A percentile compares a stretch with the other conserved stretches of the same genome.
These are phyloP conservation scores for Nannizziopsis arthrosporioides DNA, from an alignment of 2,329 filamentous ascomycete species.

Conservation along the genomic window DNA sequence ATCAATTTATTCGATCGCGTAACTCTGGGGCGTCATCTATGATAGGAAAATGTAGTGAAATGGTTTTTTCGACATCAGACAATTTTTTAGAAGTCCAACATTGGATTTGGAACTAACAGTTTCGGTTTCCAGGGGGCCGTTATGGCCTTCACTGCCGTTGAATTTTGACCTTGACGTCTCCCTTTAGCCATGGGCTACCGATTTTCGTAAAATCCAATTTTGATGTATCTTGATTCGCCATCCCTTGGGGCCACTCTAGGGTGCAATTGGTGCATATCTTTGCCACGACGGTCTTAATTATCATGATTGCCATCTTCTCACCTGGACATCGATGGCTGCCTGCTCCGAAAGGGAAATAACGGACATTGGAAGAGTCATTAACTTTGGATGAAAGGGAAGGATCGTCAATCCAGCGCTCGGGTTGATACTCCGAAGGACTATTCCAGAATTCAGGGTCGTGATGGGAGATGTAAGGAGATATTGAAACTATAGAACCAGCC, in stretches of 20 bases:
- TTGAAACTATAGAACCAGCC: slow-evolving; percentile 12
- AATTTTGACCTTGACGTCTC: slow-evolving; percentile 12
- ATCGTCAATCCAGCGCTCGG: slow-evolving; percentile 13
- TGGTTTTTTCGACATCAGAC: not conserved
- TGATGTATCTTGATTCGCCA: slow-evolving; percentile 9
- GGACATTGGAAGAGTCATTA: slow-evolving; percentile 8
- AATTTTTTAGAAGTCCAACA: too few species aligned
- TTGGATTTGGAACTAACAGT: too few species aligned
- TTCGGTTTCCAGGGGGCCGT: not conserved
- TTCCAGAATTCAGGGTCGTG: slow-evolving; percentile 13
- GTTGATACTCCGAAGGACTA: slow-evolving; percentile 10
- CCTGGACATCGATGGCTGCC: slow-evolving; percentile 14
- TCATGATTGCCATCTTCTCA: slow-evolving; percentile 14
- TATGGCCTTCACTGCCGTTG: not conserved
- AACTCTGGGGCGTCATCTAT: too few species aligned
- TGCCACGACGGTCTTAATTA: slow-evolving; percentile 10
- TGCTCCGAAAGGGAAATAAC: slow-evolving; percentile 14
- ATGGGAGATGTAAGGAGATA: slow-evolving; percentile 14
- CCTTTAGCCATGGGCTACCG: slow-evolving; percentile 14
- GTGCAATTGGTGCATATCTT: slow-evolving; percentile 11
- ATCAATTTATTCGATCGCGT: too few species aligned
- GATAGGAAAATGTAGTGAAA: too few species aligned
- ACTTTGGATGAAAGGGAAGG: slow-evolving; percentile 9
- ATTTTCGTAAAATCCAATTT: slow-evolving; percentile 14
- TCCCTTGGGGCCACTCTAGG: slow-evolving; percentile 10